Percentiles rank a stretch among this genome's conserved stretches.
Conservation (phyloP, 192 early-diverging fungal genomes). For the Coemansia interrupta region DNA sequence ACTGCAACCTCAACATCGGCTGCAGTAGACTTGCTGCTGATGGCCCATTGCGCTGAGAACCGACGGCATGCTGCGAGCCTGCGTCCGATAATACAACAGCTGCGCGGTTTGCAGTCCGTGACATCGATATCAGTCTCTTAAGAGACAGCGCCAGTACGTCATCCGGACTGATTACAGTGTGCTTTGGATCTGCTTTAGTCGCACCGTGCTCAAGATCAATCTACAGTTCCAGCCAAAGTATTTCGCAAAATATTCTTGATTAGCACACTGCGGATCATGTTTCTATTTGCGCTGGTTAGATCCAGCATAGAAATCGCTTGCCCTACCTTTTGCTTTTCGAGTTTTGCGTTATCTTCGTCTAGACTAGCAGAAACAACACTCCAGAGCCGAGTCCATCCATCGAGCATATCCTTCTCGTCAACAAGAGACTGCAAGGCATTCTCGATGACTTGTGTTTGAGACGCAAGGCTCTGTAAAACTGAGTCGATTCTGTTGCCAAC, state of each 20-base stretch:
- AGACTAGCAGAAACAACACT: conserved; percentile 16
- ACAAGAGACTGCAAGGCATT: conserved; percentile 12
- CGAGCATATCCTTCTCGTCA: conserved; percentile 23
- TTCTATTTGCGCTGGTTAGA: neutral
- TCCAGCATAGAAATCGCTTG: neutral
- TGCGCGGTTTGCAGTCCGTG: conserved; percentile 6
- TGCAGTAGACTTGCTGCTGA: neutral
- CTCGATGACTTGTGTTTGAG: conserved; percentile 9
- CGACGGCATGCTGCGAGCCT: neutral
- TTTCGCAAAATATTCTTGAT: neutral
- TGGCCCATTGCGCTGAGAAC: too few species aligned
- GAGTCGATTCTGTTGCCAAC: conserved; percentile 8
- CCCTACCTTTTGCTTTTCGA: conserved; percentile 28
- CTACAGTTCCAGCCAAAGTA: conserved; percentile 4
- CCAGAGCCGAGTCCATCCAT: conserved; percentile 33
- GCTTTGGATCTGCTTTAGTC: neutral
- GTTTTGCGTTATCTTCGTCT: conserved; percentile 13
- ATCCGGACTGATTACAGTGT: conserved; percentile 28
- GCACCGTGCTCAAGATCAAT: conserved; percentile 8
- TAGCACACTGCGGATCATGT: neutral
- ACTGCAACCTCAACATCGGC: neutral
- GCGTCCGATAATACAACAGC: neutral
- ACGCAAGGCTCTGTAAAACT: neutral
- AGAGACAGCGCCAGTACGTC: conserved; percentile 38
- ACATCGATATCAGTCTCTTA: conserved; percentile 28